These are phyloP conservation scores for Xylariaceae sp. DNA, from an alignment of 2,329 filamentous ascomycete species.

Conservation along the genomic window DNA sequence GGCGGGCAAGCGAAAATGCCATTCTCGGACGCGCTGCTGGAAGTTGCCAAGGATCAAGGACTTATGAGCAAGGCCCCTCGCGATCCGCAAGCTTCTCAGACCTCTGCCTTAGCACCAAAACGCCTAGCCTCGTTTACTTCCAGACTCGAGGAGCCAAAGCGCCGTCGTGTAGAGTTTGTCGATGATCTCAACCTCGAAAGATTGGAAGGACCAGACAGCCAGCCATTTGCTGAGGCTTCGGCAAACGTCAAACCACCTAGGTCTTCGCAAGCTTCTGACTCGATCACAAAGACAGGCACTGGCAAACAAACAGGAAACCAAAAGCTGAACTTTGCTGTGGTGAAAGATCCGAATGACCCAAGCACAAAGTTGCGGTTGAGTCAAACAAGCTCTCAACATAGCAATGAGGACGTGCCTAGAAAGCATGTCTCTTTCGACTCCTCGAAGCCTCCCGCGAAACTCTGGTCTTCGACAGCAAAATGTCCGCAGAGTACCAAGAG, in stretches of 20 bases:
- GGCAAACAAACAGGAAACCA: conserved; percentile 25
- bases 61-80: conserved; percentile 26
- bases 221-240: not conserved
- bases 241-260: conserved; percentile 3
- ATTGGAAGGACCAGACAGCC: not conserved
- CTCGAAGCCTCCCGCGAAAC: conserved; percentile 7
- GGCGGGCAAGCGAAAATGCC: conserved; percentile 30
- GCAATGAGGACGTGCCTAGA: conserved; percentile 26
- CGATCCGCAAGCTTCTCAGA: conserved; percentile 7
- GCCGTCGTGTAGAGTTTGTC: conserved; percentile 20
- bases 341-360: conserved; percentile 67
- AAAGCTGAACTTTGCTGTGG: conserved; percentile 59
- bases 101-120: conserved; percentile 10
- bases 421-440: conserved; percentile 30
- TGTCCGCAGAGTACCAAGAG: conserved; percentile 8
- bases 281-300: conserved; percentile 4
- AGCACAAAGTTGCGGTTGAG: conserved; percentile 57
- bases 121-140: conserved; percentile 11
- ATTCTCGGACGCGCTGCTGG: conserved; percentile 30
- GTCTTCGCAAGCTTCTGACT: not conserved
- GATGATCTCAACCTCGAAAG: conserved; percentile 2
- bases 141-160: conserved; percentile 16
- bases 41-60: conserved; percentile 32
- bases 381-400: conserved; percentile 49
- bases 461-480: conserved; percentile 2